Evolutionary conservation across 2,329 filamentous ascomycete genomes (phyloP), one percentile per base, ranked within the genome.

Genomic region (Pyrenochaeta sp.): DNA sequence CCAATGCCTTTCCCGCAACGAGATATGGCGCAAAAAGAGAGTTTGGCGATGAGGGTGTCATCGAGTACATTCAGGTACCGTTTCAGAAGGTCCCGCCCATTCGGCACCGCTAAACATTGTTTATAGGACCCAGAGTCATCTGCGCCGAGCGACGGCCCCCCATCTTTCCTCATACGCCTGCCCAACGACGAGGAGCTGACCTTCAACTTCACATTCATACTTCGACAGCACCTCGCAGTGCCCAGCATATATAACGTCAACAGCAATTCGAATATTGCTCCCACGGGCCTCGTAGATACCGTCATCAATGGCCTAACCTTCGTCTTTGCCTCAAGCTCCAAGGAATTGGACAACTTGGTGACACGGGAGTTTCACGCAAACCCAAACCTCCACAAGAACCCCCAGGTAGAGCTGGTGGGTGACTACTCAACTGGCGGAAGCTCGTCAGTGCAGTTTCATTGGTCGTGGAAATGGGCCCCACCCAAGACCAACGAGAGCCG

Each of bases 391-490:
- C 95, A 99, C 80, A 98, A 96, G 74, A 98, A 97, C 72, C 85
- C 92, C 49, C 98, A 98, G 72, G 95, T 99, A 33, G 90, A 96
- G 69, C 83, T 98, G 39, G 88, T 99, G n/a, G 95, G 95, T 2
- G 92, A 97, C 74, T 97, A 90, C 72, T 84, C 86, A 2, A 99
- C 95, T 0, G 87, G 84, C 29, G 93, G 94, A n/a, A 91, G 82
- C 67, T 81, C 89, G 6, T 94, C 91, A 1, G 89, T 96, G 27
- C 88, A 92, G 30, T 97, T 97, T 72, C 90, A 94, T 61, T 99
- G 94, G 92, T 88, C 89, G 7, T 99, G 95, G 95, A 95, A 90
- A 81, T 99, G 94, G 92, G 92, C 90, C 72, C 91, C 95, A 7
- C 95, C 95, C 32, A 96, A 92, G 81, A 70, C 80, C 12, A 78